Evolutionary conservation across 1,284 basidiomycete genomes (phyloP), one percentile per base, ranked within the genome.

Genomic region (Rhodotorula sp.): DNA sequence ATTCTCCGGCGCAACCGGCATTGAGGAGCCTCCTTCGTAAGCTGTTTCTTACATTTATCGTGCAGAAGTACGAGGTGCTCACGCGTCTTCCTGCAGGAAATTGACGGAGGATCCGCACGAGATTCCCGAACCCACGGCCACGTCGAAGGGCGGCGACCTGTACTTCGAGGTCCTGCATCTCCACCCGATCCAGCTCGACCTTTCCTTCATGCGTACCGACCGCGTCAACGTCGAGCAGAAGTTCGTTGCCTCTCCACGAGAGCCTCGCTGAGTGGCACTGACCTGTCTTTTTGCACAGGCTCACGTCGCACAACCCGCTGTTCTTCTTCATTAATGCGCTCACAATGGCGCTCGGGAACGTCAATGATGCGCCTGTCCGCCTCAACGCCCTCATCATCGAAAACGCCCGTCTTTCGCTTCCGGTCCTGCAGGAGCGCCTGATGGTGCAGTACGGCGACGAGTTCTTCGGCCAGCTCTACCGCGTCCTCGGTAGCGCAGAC

Each of bases 81-180:
- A 45, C 12, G 4, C 21, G 10, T 4, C 3, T 4, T 25, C 19
- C 10, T 44, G 3, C 77, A 96, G 93, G 77, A 79, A 91, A 27
- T 85, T 97, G 45, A 90, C 96, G 74, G 87, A 89, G 74, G 83
- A 92, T 74, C 87, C 89, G 8, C 87, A 88, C 46, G 87, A 87
- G 1, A 91, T 97, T 49, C 88, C 89, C 0, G 95, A 97, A 77
- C 94, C 96, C 7, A 84, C 85, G 56, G 84, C 85, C 10, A 84
- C 84, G 13, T 84, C 86, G 42, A 83, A 84, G 13, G 91, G 91
- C 46, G 87, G 88, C 80, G 90, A 94, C 74, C 83, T 97, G 67
- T 99, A 99, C 83, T 98, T 99, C 80, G 96, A 99, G 83, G 89
- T 95, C 19, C 86, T 99, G n/a, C 94, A 98, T 78, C 84, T 99